Conservation (phyloP, 192 early-diverging fungal species). For the Coemansia sp. region DNA sequence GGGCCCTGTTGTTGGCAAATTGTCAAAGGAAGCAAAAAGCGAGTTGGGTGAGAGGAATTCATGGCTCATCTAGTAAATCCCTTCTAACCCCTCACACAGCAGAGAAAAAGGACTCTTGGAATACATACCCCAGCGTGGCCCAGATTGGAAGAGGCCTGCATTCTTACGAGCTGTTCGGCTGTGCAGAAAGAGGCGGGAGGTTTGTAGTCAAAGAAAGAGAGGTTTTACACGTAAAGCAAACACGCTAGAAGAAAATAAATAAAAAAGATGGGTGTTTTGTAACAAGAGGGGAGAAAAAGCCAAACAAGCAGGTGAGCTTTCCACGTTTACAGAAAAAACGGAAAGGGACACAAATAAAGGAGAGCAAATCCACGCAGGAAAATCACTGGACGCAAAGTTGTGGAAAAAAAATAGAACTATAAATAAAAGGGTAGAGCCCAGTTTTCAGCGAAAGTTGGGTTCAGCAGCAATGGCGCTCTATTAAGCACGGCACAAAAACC, state of each 20-base stretch:
- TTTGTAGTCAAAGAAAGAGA: no score
- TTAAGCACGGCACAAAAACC: no score
- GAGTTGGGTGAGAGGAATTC: neutral
- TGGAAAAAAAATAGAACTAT: neutral
- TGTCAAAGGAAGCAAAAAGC: no score
- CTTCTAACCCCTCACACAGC: no score
- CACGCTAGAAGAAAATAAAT: neutral
- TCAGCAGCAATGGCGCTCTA: no score
- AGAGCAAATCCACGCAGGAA: conserved; percentile 1
- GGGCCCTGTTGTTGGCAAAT: no score
- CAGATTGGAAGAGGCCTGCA: conserved; percentile 9
- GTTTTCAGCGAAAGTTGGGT: no score
- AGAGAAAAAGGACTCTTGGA: neutral
- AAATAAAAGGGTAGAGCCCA: no score
- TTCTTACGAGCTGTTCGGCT: neutral
- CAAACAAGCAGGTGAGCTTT: neutral
- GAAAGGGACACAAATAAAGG: neutral
- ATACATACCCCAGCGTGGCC: conserved; percentile 10
- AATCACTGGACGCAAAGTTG: neutral
- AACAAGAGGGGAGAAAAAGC: neutral
- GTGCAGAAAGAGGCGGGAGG: no score
- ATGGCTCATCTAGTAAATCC: neutral
- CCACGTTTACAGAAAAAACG: neutral
- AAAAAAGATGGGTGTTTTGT: neutral
- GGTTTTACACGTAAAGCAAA: neutral